Base-by-base conservation (phyloP, 2,329 filamentous ascomycete genomes). In the Biscogniauxia marginata region DNA sequence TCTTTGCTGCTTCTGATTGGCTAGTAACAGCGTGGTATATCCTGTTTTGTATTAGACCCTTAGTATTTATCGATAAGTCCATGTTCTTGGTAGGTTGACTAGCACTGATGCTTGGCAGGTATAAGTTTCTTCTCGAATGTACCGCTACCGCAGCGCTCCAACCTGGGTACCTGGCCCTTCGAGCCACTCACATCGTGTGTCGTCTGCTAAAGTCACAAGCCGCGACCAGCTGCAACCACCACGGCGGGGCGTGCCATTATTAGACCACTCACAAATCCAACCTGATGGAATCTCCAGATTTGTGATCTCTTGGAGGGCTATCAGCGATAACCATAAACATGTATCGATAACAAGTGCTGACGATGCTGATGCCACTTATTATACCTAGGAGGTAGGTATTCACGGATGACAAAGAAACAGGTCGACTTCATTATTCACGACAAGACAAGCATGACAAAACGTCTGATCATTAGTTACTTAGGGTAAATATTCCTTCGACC, bases 191-290 rank as follows among this genome's bases (percentile, higher is more conserved):
- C 55, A 61, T 58, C 56, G 59, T 62, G 62, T 67, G 67, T 65
- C 63, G 63, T 62, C 57, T 53, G 63, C 51, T 46, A 52, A 63
- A 67, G 65, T 69, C 67, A 69, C 64, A 64, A 65, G 67, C 63
- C 57, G 57, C 49, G n/a, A 48, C 52, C 6, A 50, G 30, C 47
- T 52, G 43, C 46, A 46, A 56, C 55, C 49, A 58, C 46, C 52
- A 60, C 46, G 25, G 56, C 52, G 23, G 55, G 56, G 56, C 54
- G 59, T 63, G 55, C 54, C 59, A 58, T 57, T 60, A 60, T 39
- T n/a, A 22, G 30, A 46, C 50, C 54, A 50, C 52, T 61, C 57
- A 58, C 51, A 57, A 61, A 58, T 60, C 57, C 58, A 63, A 60
- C 54, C 51, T 53, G 52, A 47, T 52, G 55, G 58, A 44, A 25